Conservation (phyloP, 2,329 filamentous ascomycete species). For the Pyrenophora tritici-repentis region DNA sequence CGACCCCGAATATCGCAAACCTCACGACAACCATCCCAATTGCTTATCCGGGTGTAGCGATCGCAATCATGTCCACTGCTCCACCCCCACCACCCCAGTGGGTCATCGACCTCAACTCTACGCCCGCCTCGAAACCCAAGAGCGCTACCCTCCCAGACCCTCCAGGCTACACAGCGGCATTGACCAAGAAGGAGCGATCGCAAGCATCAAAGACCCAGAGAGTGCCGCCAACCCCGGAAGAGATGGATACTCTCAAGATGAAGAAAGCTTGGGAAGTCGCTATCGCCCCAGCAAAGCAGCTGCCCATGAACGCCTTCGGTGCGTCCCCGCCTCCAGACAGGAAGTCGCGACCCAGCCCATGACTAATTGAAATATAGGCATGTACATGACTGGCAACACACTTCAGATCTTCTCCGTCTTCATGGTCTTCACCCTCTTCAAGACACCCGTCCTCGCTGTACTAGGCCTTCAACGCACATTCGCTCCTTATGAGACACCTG, state of each 20-base stretch:
- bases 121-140: conserved; percentile 70
- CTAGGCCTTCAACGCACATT: conserved; percentile 86
- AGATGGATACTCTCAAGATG: conserved; percentile 94
- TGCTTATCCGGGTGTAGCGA: background rate
- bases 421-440: conserved; percentile 99
- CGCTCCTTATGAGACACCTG: conserved; percentile 83
- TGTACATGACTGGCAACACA: conserved; percentile 99
- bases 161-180: conserved; percentile 72
- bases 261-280: conserved; percentile 99
- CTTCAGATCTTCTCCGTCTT: conserved; percentile 99
- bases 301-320: conserved; percentile 98
- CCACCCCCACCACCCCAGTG: conserved; percentile 75
- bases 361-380: conserved; percentile 53
- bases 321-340: conserved; percentile 6
- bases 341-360: conserved; percentile 2
- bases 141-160: conserved; percentile 76
- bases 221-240: conserved; percentile 73
- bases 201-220: conserved; percentile 54
- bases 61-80: conserved; percentile 31
- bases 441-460: conserved; percentile 87
- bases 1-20: background rate
- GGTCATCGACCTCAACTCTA: conserved; percentile 78
- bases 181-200: conserved; percentile 48
- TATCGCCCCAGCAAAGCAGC: conserved; percentile 86
- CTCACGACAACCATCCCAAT: background rate